Conservation (phyloP, 495 filamentous ascomycete genomes). For the Xylaria grammica region DNA sequence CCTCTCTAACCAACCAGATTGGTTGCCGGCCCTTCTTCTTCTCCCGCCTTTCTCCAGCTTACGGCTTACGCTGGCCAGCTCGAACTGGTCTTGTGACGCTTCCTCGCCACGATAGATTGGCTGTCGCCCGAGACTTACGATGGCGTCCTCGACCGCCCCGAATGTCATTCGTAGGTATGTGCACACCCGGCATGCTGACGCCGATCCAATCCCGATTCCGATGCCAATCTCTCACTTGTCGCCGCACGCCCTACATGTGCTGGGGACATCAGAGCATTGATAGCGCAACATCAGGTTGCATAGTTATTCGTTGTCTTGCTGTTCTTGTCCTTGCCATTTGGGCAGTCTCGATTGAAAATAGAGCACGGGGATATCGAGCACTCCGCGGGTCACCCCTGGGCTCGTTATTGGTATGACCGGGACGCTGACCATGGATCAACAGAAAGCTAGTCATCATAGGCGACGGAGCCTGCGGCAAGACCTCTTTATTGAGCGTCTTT, state of each 20-base stretch:
- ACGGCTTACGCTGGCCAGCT: constrained; percentile 14
- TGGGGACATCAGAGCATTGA: background rate
- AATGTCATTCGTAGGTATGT: constrained; percentile 50
- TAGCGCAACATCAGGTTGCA: background rate
- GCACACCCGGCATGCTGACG: constrained; percentile 26
- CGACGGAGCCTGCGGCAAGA: constrained; percentile 98
- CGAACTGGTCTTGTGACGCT: constrained; percentile 21
- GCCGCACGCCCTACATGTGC: background rate
- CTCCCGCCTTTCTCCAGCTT: background rate
- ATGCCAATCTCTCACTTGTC: background rate
- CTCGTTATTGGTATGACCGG: background rate
- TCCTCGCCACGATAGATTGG: constrained; percentile 22
- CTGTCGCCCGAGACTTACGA: constrained; percentile 30
- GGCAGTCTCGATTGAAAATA: background rate
- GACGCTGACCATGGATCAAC: constrained; percentile 11
- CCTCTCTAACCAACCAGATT: constrained; percentile 12
- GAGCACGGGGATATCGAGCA: background rate
- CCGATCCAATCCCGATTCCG: constrained; percentile 18
- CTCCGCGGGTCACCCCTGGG: background rate
- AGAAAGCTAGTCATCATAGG: constrained; percentile 99
- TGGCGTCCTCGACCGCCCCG: constrained; percentile 39
- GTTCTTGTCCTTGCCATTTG: background rate
- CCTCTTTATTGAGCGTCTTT: constrained; percentile 95
- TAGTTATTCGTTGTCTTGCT: background rate
- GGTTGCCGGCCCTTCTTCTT: background rate